Percentiles rank a stretch among this genome's conserved stretches.
phyloP scores from a whole-genome alignment of 2,329 filamentous ascomycete species.

The Amylocarpus encephaloides region DNA sequence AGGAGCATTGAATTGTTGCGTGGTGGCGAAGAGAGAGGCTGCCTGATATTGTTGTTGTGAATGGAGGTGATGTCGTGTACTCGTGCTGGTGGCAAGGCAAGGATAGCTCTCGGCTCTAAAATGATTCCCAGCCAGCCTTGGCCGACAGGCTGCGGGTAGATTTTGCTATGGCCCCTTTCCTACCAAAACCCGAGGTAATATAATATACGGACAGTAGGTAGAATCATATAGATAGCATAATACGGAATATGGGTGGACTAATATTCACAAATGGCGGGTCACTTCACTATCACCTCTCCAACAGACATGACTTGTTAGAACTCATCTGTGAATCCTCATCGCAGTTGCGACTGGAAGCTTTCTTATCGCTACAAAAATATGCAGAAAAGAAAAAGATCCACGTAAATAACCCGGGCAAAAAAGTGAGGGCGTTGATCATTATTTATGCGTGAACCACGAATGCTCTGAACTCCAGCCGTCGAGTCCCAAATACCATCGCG shows the following conservation, averaged over 20 bases:
- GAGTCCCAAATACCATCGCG: slow-evolving; percentile 16
- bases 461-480: slow-evolving; percentile 22
- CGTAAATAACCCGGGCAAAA: background rate
- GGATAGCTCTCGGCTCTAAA: background rate
- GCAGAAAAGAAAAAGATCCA: too few species aligned
- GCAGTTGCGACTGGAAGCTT: too few species aligned
- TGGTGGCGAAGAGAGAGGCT: background rate
- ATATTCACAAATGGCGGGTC: background rate
- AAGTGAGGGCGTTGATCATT: slow-evolving; percentile 6
- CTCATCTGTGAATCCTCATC: too few species aligned
- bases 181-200: slow-evolving; percentile 29
- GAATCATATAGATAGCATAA: too few species aligned
- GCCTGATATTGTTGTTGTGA: background rate
- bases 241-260: too few species aligned
- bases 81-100: background rate
- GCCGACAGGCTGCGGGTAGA: background rate
- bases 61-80: background rate
- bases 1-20: background rate
- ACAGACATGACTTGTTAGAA: too few species aligned
- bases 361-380: background rate
- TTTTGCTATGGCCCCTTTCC: slow-evolving; percentile 30
- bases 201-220: too few species aligned
- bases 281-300: too few species aligned
- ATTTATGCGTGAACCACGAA: slow-evolving; percentile 13
- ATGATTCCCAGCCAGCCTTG: background rate